Conservation (phyloP, 306 rosid genomes). For the Sesbania bispinosa region DNA sequence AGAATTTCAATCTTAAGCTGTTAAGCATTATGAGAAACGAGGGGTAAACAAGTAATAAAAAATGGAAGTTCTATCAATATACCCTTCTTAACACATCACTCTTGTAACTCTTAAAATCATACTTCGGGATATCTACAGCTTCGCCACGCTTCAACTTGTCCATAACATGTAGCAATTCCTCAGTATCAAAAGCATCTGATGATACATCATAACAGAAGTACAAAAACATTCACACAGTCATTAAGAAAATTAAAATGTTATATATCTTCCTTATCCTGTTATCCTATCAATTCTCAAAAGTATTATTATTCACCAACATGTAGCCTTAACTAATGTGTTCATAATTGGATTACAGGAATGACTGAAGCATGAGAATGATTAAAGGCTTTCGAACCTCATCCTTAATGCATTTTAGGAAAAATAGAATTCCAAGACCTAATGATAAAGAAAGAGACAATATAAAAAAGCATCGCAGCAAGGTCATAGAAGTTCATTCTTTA, state of each 20-base stretch:
- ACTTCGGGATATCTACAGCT: slow-evolving; percentile 91
- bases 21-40: slow-evolving; percentile 3
- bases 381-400: background rate
- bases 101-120: slow-evolving; percentile 89
- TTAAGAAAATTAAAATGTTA: background rate
- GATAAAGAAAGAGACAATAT: background rate
- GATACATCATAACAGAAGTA: slow-evolving; percentile 6
- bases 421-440: background rate
- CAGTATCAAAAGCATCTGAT: slow-evolving; percentile 94
- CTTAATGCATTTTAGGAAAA: background rate
- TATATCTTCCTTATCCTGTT: slow-evolving; percentile 1
- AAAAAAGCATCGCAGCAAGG: no score
- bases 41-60: background rate
- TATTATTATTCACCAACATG: no score
- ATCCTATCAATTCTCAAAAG: background rate
- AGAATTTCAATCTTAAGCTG: background rate
- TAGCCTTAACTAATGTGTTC: background rate
- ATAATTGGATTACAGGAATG: background rate
- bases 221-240: slow-evolving; percentile 12
- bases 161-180: slow-evolving; percentile 71
- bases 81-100: slow-evolving; percentile 81
- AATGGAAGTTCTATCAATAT: slow-evolving; percentile 22
- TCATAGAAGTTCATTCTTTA: background rate
- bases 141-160: slow-evolving; percentile 83
- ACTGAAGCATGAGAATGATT: background rate